Base-by-base conservation (phyloP, 2,329 filamentous ascomycete species). In the Blastomyces gilchristii region DNA sequence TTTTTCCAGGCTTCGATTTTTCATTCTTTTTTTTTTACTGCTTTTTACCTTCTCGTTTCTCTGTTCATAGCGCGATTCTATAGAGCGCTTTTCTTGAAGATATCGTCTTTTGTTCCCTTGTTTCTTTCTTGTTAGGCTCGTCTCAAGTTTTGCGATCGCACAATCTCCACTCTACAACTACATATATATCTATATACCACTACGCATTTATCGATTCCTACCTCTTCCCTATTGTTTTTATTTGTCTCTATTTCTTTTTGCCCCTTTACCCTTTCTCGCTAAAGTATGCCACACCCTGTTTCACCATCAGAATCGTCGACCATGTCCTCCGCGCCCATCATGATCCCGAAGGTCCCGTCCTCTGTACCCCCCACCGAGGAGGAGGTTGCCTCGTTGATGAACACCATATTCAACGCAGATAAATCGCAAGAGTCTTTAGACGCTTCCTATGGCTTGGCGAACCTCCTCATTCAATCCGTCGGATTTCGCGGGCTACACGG, bases 351-450 rank as follows among this genome's bases (percentile, higher is more conserved):
- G 63, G 57, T 62, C 28, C 57, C 66, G 1, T 62, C 65, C 11
- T 63, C 59, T 7, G 58, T 58, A 9, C 57, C 56, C 16, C 65
- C 65, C 4, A 53, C 85, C 41, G 77, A 84, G 69, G 84, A 86
- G 67, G 89, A 91, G 66, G 78, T 93, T 66, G 76, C 82, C 65
- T 81, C 83, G 63, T 76, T 91, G 53, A 73, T 91, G 69, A 79
- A 85, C 69, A 86, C 82, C 59, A 83, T 90, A 68, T 90, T 92
- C 76, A 83, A 80, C 57, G 84, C 88, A 49, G 80, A 85, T 71
- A 85, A 85, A 3, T 90, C 88, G 2, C 81, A 85, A 71, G 81
- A 83, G 65, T 88, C 88, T 18, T 82, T 91, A 54, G 85, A 88
- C 71, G 84, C 83, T 64, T 79, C 86, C 22, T 89, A 89, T 72